Evolutionary conservation across 1,284 basidiomycete species (phyloP).

Genomic region (Anthracocystis walkeri): DNA sequence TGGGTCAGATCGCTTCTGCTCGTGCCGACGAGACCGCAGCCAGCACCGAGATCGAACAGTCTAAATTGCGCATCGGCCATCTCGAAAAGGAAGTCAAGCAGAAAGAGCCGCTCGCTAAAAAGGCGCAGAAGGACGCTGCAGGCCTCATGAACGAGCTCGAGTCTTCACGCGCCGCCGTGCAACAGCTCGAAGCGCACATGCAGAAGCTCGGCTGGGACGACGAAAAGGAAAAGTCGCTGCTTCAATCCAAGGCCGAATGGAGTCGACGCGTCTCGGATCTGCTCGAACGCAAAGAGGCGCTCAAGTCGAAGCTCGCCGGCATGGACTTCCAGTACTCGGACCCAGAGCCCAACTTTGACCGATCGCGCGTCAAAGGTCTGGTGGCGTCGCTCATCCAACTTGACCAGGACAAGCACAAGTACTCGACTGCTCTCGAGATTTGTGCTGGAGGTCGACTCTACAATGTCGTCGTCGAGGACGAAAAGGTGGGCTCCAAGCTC

Average conservation of each 20-base stretch:
- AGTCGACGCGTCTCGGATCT: constrained; percentile 76
- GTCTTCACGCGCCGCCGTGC: constrained; percentile 71
- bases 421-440: constrained; percentile 91
- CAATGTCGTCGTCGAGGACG: constrained; percentile 84
- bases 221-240: constrained; percentile 79
- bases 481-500: constrained; percentile 86
- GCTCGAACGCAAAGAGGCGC: constrained; percentile 78
- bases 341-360: constrained; percentile 86
- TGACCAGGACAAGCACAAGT: constrained; percentile 75
- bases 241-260: constrained; percentile 75
- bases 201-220: constrained; percentile 80
- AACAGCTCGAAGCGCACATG: constrained; percentile 71
- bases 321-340: constrained; percentile 87
- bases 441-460: constrained; percentile 91
- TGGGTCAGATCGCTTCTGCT: constrained; percentile 95
- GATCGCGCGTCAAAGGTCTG: constrained; percentile 84
- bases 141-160: constrained; percentile 76
- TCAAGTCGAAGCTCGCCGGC: constrained; percentile 78
- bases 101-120: constrained; percentile 83
- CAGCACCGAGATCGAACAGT: constrained; percentile 86
- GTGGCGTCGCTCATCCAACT: constrained; percentile 79
- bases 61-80: constrained; percentile 81
- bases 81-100: constrained; percentile 83
- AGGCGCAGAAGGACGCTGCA: constrained; percentile 85
- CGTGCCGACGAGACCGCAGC: constrained; percentile 81